Evolutionary conservation across 352 stramenopile species (phyloP).

Genomic region (Globisporangium yorkense): DNA sequence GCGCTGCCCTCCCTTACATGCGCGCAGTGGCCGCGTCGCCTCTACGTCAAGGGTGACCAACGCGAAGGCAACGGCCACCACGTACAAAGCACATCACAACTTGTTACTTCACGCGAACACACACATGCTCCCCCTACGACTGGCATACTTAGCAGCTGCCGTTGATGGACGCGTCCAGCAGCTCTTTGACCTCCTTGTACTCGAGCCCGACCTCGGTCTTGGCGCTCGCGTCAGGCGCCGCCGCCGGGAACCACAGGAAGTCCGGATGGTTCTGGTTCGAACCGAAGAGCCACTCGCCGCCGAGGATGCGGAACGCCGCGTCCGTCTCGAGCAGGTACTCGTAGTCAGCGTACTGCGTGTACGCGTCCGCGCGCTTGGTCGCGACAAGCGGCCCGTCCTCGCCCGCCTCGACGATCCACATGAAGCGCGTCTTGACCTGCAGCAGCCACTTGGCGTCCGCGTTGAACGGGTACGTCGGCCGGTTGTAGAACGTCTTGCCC

Average conservation of each 20-base stretch:
- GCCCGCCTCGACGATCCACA: constrained; percentile 49
- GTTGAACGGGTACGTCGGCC: constrained; percentile 61
- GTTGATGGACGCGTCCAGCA: constrained; percentile 29
- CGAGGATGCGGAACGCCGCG: constrained; percentile 52
- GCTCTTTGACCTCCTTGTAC: constrained; percentile 40
- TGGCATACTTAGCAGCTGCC: constrained; percentile 13
- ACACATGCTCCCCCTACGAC: no score
- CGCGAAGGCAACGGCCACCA: no score
- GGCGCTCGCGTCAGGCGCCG: constrained; percentile 26
- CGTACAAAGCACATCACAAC: not conserved
- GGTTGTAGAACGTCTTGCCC: constrained; percentile 39
- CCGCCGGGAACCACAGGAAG: constrained; percentile 64
- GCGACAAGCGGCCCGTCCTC: constrained; percentile 47
- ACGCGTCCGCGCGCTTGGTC: constrained; percentile 35
- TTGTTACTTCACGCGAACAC: not conserved
- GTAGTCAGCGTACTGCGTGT: constrained; percentile 53
- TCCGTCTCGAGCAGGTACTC: constrained; percentile 69
- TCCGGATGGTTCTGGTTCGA: constrained; percentile 57
- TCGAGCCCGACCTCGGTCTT: constrained; percentile 38
- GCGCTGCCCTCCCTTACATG: not conserved
- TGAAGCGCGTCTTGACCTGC: constrained; percentile 51
- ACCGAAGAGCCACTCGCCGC: constrained; percentile 56
- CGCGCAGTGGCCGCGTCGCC: not conserved
- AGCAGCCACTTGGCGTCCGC: constrained; percentile 40
- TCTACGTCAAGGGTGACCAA: not conserved